These are phyloP conservation scores for Trichoderma sp. DNA, from an alignment of 2,329 filamentous ascomycete species.

Conservation along the genomic window DNA sequence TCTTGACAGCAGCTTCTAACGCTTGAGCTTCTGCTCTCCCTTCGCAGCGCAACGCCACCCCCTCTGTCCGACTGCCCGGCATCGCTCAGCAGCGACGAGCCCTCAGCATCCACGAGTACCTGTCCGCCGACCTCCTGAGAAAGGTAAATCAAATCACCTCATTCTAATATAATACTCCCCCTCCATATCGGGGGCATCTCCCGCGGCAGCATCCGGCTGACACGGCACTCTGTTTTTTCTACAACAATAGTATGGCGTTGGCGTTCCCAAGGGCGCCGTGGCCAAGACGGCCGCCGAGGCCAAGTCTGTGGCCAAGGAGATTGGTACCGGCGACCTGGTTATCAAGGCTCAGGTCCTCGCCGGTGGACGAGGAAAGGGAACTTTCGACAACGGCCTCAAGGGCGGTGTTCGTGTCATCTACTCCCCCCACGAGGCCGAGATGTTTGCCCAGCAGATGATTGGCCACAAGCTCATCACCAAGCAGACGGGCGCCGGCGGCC, in stretches of 20 bases:
- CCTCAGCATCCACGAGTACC: conserved; percentile 97
- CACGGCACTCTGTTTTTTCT: neutral
- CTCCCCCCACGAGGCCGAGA: conserved; percentile 92
- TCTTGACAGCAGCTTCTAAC: conserved; percentile 14
- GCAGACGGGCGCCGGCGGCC: conserved; percentile 91
- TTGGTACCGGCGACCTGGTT: conserved; percentile 94
- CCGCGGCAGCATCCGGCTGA: conserved; percentile 20
- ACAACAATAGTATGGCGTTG: conserved; percentile 76
- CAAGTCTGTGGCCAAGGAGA: conserved; percentile 84
- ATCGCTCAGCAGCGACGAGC: conserved; percentile 77
- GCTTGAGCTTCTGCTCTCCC: neutral
- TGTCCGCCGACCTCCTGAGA: conserved; percentile 86
- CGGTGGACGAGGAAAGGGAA: conserved; percentile 95
- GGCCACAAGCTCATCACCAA: conserved; percentile 99
- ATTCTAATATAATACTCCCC: neutral
- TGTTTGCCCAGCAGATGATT: conserved; percentile 99
- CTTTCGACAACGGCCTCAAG: conserved; percentile 98
- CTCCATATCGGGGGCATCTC: neutral
- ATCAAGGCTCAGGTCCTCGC: conserved; percentile 99
- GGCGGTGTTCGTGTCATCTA: conserved; percentile 98
- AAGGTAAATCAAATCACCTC: conserved; percentile 50
- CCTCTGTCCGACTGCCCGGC: conserved; percentile 59
- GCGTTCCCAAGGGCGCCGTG: conserved; percentile 85
- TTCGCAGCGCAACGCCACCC: conserved; percentile 36
- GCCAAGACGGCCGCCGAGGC: conserved; percentile 83